Base-by-base conservation (phyloP, 129 eudicot species). In the Lactuca sativa region DNA sequence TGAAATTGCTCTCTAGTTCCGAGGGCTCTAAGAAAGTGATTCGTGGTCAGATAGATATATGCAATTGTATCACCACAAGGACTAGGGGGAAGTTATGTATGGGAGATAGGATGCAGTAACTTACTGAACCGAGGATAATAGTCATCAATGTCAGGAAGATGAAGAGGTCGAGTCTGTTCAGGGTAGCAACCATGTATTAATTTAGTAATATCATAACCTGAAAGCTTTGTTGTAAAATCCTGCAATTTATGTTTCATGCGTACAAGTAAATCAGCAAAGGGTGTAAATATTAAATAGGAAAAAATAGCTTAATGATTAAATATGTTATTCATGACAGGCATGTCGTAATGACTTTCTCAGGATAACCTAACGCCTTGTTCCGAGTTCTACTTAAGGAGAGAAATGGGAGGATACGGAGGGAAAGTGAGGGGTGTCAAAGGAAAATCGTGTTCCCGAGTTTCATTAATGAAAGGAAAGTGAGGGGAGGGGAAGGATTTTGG, bases 181-280 rank as follows among this genome's bases (percentile, higher is more conserved):
- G 56, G 40, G 30, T 64, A 64, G 41, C 31, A 12, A 66, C 71
- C 71, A 3, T 32, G 71, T 31, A 53, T 14, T 14, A 66, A 14
- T 44, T 66, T 66, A 31, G 59, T 49, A 66, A 66, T 59, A 13
- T 66, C 71, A 32, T 55, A 66, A 32, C 30, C 71, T 49, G 71
- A 66, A 66, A 66, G 71, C 32, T 66, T 66, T 66, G 71, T n/a
- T 4, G 59, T 37, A 55, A 69, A 69, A 69, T 55, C 25, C 73
- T 69, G 63, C 54, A 55, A 38, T 18, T 54, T 36, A 5, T 69
- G 12, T 56, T 55, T 40, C 25, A 21, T 21, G 9, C 70, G 47
- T 44, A n/a, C n/a, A 47, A 67, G n/a, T 43, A 67, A 67, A 34
- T 21, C 41, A 59, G 37, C 21, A 33, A 67, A 17, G 44, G 13